Evolutionary conservation across 352 stramenopile genomes (phyloP).

Genomic region (Aphanomyces euteiches): DNA sequence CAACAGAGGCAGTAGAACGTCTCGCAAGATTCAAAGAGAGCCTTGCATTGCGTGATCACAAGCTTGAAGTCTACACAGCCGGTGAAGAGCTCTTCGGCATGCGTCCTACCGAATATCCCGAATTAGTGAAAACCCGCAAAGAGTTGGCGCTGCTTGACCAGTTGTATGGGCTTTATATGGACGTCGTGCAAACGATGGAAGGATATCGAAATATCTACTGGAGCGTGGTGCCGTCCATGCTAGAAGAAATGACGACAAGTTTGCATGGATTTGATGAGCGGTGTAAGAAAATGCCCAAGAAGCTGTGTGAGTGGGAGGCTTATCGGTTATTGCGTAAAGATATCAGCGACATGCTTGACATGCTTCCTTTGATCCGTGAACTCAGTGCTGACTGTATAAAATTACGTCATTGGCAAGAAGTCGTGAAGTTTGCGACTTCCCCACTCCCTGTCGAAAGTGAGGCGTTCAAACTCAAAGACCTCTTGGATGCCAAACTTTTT

Average conservation of each 20-base stretch:
- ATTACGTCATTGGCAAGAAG: constrained; percentile 80
- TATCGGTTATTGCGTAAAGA: constrained; percentile 71
- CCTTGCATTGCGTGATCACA: constrained; percentile 64
- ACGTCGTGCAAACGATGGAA: constrained; percentile 74
- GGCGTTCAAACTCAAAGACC: constrained; percentile 66
- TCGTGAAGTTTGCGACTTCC: constrained; percentile 53
- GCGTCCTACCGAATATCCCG: constrained; percentile 64
- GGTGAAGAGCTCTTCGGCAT: constrained; percentile 90
- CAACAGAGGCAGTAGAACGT: constrained; percentile 74
- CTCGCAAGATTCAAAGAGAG: constrained; percentile 85
- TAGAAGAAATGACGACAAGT: constrained; percentile 62
- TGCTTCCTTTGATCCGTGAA: constrained; percentile 80
- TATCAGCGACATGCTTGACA: constrained; percentile 79
- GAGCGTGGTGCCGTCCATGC: constrained; percentile 48
- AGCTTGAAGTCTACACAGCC: constrained; percentile 81
- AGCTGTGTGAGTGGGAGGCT: constrained; percentile 80
- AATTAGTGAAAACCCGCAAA: constrained; percentile 84
- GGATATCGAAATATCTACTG: constrained; percentile 61
- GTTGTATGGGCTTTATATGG: constrained; percentile 86
- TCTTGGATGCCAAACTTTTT: constrained; percentile 75
- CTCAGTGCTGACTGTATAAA: constrained; percentile 84
- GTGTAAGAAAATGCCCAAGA: constrained; percentile 82
- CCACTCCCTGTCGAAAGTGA: constrained; percentile 65
- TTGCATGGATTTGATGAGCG: constrained; percentile 60
- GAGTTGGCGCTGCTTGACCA: constrained; percentile 82